Evolutionary conservation across 345 rosid species (phyloP), one percentile per base, ranked within the genome.

Genomic region (Acer yangbiense): DNA sequence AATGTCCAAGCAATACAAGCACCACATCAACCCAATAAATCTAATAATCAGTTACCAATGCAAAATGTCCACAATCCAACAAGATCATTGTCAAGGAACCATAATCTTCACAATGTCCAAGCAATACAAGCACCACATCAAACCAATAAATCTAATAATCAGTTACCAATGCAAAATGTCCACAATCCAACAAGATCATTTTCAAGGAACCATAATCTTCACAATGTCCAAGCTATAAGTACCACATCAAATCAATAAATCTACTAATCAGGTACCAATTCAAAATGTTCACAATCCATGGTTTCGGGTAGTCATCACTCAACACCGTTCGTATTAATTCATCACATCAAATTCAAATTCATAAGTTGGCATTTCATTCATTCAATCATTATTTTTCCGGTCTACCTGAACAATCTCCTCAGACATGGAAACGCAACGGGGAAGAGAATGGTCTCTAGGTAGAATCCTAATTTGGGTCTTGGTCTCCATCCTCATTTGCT

Each of bases 401-500:
- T 65, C 65, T 57, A 96, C 98, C 99, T 97, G 99, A 82, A 97
- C 99, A 80, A 97, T 85, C 88, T 97, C 99, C 82, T 93, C 98
- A 17, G 92, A 67, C 86, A 74, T 86, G 50, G 96, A 84, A 81
- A 97, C 93, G 67, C 99, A 94, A 41, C 90, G 97, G 73, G 99
- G 99, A 72, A 97, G 83, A 12, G 89, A 81, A 87, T 81, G 90
- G 78, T 97, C 99, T 76, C 99, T 81, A 9, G 99, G 99, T 63
- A 97, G 86, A 87, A 97, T 87, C 89, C 99, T 90, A 84, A 97
- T 97, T 89, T 97, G 98, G 57, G 99, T 97, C 92, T 97, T 94
- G 25, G 99, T 97, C 79, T 93, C 98, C 58, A 90, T 90, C 85
- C 99, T 94, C 99, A 97, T 97, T 80, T 94, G 99, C 88, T 97